Conservation (phyloP, 352 stramenopile species). For the Phytophthora tubulina region DNA sequence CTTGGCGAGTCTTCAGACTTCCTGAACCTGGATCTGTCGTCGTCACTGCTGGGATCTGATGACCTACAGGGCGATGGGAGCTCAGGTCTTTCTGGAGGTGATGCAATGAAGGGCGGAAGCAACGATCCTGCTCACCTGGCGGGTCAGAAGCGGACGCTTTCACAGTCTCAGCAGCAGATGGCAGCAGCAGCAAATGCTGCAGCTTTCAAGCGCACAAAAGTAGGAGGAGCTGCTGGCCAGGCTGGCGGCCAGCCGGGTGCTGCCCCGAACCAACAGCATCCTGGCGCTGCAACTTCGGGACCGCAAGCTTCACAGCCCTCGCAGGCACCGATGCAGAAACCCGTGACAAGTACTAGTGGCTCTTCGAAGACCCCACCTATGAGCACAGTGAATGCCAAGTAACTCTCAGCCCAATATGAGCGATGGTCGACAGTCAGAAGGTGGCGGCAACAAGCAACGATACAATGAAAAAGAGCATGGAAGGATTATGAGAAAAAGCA, state of each 20-base stretch:
- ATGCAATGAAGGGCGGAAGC: slow-evolving; percentile 47
- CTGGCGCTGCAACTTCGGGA: slow-evolving; percentile 45
- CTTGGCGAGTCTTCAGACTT: slow-evolving; percentile 83
- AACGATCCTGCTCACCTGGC: slow-evolving; percentile 38
- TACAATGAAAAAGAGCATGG: slow-evolving; percentile 31
- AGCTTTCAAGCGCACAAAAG: slow-evolving; percentile 87
- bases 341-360: slow-evolving; percentile 68
- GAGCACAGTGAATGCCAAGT: slow-evolving; percentile 92
- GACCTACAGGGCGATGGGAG: slow-evolving; percentile 62
- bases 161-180: slow-evolving; percentile 87
- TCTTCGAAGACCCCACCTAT: slow-evolving; percentile 88
- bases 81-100: slow-evolving; percentile 46
- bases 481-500: slow-evolving; percentile 39
- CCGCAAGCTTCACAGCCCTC: slow-evolving; percentile 62
- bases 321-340: slow-evolving; percentile 76
- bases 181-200: slow-evolving; percentile 79
- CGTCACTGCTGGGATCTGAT: slow-evolving; percentile 71
- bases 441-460: slow-evolving; percentile 24
- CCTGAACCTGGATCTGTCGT: slow-evolving; percentile 81
- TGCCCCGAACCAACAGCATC: slow-evolving; percentile 40
- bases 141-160: slow-evolving; percentile 76
- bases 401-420: slow-evolving; percentile 50
- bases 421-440: slow-evolving; percentile 40
- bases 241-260: slow-evolving; percentile 32
- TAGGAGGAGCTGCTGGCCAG: slow-evolving; percentile 47